A percentile compares a stretch with the other conserved stretches of the same genome.
These are phyloP conservation scores for Ophiostoma triangulosporum DNA, from an alignment of 2,329 filamentous ascomycete species.

Conservation along the genomic window DNA sequence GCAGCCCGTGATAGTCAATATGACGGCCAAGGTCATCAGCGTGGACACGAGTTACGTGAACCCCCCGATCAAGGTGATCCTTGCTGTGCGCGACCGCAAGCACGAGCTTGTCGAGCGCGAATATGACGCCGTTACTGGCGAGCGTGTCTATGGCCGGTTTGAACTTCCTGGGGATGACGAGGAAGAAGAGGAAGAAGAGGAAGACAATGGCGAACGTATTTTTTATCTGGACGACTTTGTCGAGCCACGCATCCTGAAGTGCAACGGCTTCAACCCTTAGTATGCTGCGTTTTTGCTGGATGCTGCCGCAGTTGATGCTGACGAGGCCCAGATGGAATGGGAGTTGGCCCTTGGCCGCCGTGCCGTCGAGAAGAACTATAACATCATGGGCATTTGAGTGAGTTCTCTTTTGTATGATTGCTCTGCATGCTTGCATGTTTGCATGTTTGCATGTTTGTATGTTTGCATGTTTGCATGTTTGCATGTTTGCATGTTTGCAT, in stretches of 20 bases:
- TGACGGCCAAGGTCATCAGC: slow-evolving; percentile 50
- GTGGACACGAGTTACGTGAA: slow-evolving; percentile 32
- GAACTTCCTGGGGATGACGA: slow-evolving; percentile 50
- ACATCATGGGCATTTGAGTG: not conserved
- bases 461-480: no score
- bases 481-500: not conserved
- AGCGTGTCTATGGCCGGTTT: slow-evolving; percentile 64
- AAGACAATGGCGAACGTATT: slow-evolving; percentile 39
- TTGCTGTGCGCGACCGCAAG: slow-evolving; percentile 56
- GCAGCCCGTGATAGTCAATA: slow-evolving; percentile 48
- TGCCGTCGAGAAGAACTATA: not conserved
- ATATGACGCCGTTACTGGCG: slow-evolving; percentile 54
- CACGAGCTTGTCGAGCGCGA: slow-evolving; percentile 40
- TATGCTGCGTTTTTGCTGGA: not conserved
- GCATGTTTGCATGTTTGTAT: no score
- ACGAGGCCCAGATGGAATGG: not conserved
- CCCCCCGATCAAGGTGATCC: slow-evolving; percentile 39
- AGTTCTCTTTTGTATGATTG: not conserved
- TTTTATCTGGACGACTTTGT: slow-evolving; percentile 49
- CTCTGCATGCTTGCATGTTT: not conserved
- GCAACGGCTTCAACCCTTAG: not conserved
- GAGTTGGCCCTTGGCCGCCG: not conserved
- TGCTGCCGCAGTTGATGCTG: not conserved
- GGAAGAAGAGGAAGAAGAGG: slow-evolving; percentile 31
- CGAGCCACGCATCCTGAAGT: slow-evolving; percentile 42